Evolutionary conservation across 23 red algal species (phyloP).

Genomic region (Chondrus crispus): DNA sequence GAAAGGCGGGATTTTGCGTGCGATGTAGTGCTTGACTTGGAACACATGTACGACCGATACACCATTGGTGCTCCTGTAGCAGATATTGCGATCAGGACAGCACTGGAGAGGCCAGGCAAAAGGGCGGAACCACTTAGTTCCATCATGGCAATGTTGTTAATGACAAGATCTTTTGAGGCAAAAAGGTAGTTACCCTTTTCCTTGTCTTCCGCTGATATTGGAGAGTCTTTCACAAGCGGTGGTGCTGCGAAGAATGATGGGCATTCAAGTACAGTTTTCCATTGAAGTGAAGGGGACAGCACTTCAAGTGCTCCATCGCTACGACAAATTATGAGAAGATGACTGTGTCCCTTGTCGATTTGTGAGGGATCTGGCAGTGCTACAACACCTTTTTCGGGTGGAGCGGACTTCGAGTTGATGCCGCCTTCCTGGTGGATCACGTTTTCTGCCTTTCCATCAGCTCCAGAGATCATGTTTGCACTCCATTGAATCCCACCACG

Average conservation of each 20-base stretch:
- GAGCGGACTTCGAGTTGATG: neutral
- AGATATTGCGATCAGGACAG: slow-evolving; percentile 47
- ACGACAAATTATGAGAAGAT: slow-evolving; percentile 5
- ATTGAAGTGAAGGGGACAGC: slow-evolving; percentile 15
- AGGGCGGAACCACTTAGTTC: slow-evolving; percentile 29
- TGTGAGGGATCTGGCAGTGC: neutral
- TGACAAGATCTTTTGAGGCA: slow-evolving; percentile 5
- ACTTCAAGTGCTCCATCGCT: slow-evolving; percentile 1
- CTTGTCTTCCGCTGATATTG: neutral
- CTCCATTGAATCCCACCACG: too few species aligned
- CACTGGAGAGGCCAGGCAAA: slow-evolving; percentile 32
- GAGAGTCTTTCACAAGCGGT: neutral
- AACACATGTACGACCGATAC: slow-evolving; percentile 51
- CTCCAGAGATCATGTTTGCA: too few species aligned
- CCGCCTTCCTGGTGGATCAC: neutral
- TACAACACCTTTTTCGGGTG: neutral
- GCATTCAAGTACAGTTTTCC: slow-evolving; percentile 16
- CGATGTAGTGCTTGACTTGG: neutral
- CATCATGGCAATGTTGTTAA: neutral
- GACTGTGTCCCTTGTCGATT: neutral
- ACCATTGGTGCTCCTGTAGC: slow-evolving; percentile 49
- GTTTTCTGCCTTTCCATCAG: neutral
- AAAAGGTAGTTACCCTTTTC: neutral
- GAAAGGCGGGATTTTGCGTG: slow-evolving; percentile 9
- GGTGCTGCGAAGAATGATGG: slow-evolving; percentile 43